These are phyloP conservation scores for Mycena citricolor DNA, from an alignment of 1,284 basidiomycete genomes.

Conservation along the genomic window DNA sequence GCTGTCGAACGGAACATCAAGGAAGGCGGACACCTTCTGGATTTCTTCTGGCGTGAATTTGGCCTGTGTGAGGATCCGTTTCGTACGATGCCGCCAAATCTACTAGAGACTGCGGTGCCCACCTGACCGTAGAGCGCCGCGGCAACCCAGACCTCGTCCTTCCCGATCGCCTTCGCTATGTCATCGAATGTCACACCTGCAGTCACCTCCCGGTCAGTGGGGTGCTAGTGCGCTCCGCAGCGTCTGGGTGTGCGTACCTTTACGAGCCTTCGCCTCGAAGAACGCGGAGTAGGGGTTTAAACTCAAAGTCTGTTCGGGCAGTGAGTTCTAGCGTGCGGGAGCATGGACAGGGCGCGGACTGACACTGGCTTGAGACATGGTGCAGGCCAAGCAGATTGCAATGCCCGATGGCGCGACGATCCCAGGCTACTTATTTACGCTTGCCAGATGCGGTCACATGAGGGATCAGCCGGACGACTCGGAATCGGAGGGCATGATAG, in stretches of 20 bases:
- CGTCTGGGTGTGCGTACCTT: slow-evolving; percentile 43
- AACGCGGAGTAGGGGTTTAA: slow-evolving; percentile 47
- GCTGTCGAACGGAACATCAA: slow-evolving; percentile 44
- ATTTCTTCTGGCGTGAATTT: slow-evolving; percentile 67
- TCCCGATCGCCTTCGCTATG: slow-evolving; percentile 68
- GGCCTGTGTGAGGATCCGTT: slow-evolving; percentile 44
- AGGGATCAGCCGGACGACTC: too few relatives aligned
- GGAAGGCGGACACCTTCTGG: slow-evolving; percentile 46
- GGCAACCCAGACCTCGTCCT: slow-evolving; percentile 88
- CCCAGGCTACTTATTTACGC: too few relatives aligned
- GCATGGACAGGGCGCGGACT: too few relatives aligned
- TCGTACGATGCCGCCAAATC: neutral
- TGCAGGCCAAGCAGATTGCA: too few relatives aligned
- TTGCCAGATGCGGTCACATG: too few relatives aligned
- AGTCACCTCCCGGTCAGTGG: neutral
- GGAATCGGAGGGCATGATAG: too few relatives aligned
- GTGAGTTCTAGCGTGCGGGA: too few relatives aligned
- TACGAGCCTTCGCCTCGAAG: slow-evolving; percentile 68
- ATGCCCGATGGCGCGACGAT: too few relatives aligned
- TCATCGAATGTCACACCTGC: slow-evolving; percentile 72
- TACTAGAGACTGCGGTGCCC: too few relatives aligned
- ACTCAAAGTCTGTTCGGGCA: too few relatives aligned
- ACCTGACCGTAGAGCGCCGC: slow-evolving; percentile 86
- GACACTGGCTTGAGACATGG: too few relatives aligned
- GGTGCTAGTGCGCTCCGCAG: neutral